A percentile compares a stretch with the other conserved stretches of the same genome.
phyloP scores from a whole-genome alignment of 208 protist genomes.

The Tritrichomonas foetus region DNA sequence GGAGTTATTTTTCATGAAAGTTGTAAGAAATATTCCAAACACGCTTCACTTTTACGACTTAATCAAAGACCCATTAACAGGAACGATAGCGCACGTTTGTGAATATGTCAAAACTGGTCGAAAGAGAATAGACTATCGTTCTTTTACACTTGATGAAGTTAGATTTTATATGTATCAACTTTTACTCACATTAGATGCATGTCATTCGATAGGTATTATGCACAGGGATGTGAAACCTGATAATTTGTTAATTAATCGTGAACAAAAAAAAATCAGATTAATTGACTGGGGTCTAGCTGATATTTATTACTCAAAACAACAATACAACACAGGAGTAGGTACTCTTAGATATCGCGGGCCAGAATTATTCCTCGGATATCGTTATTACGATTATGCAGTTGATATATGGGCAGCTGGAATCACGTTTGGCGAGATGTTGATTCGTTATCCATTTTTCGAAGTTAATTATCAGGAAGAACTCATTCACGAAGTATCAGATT shows the following conservation, averaged over 20 bases:
- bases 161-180: constrained; percentile 96
- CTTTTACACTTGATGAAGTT: constrained; percentile 89
- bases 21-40: constrained; percentile 74
- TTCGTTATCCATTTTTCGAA: neutral
- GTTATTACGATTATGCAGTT: neutral
- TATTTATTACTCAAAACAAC: constrained; percentile 88
- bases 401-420: constrained; percentile 31
- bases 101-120: constrained; percentile 92
- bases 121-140: constrained; percentile 84
- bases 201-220: constrained; percentile 45
- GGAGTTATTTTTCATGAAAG: neutral
- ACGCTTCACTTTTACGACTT: constrained; percentile 94
- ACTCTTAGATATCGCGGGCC: neutral
- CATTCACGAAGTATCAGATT: neutral
- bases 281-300: constrained; percentile 90
- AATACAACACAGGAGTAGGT: constrained; percentile 62
- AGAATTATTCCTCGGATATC: neutral
- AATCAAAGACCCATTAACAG: constrained; percentile 79
- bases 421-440: neutral
- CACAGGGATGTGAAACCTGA: constrained; percentile 76
- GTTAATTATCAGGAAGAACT: neutral
- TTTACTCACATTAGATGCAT: constrained; percentile 58
- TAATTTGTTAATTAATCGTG: constrained; percentile 98
- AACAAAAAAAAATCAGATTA: constrained; percentile 74
- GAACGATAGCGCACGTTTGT: constrained; percentile 91